Base-by-base conservation (phyloP, 2,329 filamentous ascomycete genomes). In the Calonectria crousiana region DNA sequence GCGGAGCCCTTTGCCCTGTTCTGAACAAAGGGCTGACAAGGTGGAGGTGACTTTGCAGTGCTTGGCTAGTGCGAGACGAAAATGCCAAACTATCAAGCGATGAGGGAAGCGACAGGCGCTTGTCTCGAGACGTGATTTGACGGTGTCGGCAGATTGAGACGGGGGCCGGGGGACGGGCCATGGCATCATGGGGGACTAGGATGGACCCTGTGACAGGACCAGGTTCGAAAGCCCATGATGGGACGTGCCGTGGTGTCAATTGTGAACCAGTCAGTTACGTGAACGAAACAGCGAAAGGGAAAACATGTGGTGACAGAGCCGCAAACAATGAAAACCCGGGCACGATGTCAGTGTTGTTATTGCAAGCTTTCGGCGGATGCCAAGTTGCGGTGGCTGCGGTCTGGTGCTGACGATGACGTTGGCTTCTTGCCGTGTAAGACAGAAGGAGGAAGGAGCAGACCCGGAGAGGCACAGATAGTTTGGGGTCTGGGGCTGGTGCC, bases 131-230 rank as follows among this genome's bases (percentile, higher is more conserved):
- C 58, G 44, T 69, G 67, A 69, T 69, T 64, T 62, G 67, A 47
- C 32, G 67, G 34, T n/a, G 32, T 13, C 32, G 67, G 67, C 53
- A 69, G 56, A 69, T 69, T 62, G 67, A 69, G 32, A 58, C 62
- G 41, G 41, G 41, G 67, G 53, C 26, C 52, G 11, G 52, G 51
- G 67, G 26, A 47, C 62, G 36, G 38, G 34, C 49, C 41, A 60
- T 67, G 49, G 65, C 67, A 60, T 60, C 52, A 69, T 47, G 30
- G 51, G 28, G 41, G 20, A 11, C 53, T n/a, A 13, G 67, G 67
- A 62, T 69, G 67, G 52, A 53, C 52, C 67, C 44, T 68, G 51
- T 18, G 26, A 44, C 23, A 36, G 51, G 52, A 20, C 66, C 47
- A 30, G 52, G 38, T 62, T 51, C n/a, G n/a, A 38, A 41, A 18